Evolutionary conservation across 768 basidiomycete genomes (phyloP).

Genomic region (Mrakia gelida): DNA sequence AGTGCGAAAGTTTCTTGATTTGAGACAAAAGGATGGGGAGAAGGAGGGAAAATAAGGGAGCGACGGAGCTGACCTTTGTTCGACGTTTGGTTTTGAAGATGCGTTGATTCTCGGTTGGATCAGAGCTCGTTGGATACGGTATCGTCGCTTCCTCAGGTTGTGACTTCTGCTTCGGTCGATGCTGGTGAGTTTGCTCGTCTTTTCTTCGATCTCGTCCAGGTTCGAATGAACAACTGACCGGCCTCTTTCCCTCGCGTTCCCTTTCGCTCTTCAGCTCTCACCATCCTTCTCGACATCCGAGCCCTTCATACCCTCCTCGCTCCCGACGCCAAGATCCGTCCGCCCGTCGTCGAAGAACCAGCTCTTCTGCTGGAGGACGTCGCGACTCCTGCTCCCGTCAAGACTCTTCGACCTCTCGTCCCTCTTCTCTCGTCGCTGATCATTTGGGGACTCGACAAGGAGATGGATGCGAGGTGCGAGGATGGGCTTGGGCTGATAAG

Average conservation of each 20-base stretch:
- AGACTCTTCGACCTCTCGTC: conserved; percentile 56
- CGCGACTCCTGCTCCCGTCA: not conserved
- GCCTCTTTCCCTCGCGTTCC: too few relatives aligned
- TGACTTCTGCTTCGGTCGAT: not conserved
- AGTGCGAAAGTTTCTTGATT: conserved; percentile 27
- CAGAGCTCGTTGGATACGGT: not conserved
- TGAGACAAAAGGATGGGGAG: conserved; percentile 62
- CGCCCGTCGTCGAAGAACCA: not conserved
- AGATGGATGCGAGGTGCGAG: conserved; percentile 65
- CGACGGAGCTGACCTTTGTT: not conserved
- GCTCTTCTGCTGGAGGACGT: not conserved
- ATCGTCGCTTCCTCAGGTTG: not conserved
- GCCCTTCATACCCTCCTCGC: conserved; percentile 9
- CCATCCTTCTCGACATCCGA: conserved; percentile 16
- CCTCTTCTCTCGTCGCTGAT: conserved; percentile 61
- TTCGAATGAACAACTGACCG: too few relatives aligned
- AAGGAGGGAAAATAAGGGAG: conserved; percentile 37
- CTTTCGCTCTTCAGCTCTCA: conserved; percentile 11
- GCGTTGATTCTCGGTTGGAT: not conserved
- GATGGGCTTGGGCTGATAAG: conserved; percentile 48
- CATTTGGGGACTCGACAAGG: conserved; percentile 64
- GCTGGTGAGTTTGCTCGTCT: conserved; percentile 11
- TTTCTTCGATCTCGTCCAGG: not conserved
- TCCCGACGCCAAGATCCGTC: not conserved
- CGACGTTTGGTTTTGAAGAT: not conserved